These are phyloP conservation scores for Xylariaceae sp. DNA, from an alignment of 2,329 filamentous ascomycete species.

Conservation along the genomic window DNA sequence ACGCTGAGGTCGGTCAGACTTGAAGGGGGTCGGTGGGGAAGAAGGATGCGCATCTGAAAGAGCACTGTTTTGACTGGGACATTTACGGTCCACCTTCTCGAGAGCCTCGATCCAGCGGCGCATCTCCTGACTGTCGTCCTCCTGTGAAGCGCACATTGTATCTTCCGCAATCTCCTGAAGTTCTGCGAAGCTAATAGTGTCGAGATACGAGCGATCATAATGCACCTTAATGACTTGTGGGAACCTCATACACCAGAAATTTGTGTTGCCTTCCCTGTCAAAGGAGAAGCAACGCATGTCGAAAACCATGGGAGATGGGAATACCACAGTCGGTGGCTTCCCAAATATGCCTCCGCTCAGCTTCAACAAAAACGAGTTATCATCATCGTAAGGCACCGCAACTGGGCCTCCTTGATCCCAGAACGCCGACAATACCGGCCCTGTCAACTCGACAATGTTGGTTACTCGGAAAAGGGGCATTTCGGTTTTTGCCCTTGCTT, in stretches of 20 bases:
- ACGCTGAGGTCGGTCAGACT: not conserved
- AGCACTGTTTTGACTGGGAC: conserved; percentile 41
- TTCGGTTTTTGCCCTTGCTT: conserved; percentile 45
- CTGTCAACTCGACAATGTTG: conserved; percentile 55
- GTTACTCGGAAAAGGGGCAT: conserved; percentile 62
- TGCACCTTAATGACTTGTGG: conserved; percentile 73
- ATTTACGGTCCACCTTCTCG: conserved; percentile 48
- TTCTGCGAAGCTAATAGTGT: conserved; percentile 63
- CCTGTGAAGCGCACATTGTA: conserved; percentile 44
- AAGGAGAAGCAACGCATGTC: conserved; percentile 78
- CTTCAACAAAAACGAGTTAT: conserved; percentile 35
- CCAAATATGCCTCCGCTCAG: conserved; percentile 45
- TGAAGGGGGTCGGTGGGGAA: conserved; percentile 10
- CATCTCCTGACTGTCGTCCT: conserved; percentile 57
- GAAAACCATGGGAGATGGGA: conserved; percentile 67
- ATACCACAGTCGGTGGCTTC: conserved; percentile 47
- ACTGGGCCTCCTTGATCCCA: conserved; percentile 42
- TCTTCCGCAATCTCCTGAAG: conserved; percentile 61
- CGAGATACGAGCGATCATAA: conserved; percentile 63
- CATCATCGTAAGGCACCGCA: conserved; percentile 36
- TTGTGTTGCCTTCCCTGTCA: conserved; percentile 62
- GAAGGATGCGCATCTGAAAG: conserved; percentile 28
- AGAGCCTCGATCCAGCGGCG: conserved; percentile 56
- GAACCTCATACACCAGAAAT: conserved; percentile 71
- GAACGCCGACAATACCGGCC: conserved; percentile 47